Base-by-base conservation (phyloP, 306 rosid genomes). In the Herpetospermum pedunculosum region DNA sequence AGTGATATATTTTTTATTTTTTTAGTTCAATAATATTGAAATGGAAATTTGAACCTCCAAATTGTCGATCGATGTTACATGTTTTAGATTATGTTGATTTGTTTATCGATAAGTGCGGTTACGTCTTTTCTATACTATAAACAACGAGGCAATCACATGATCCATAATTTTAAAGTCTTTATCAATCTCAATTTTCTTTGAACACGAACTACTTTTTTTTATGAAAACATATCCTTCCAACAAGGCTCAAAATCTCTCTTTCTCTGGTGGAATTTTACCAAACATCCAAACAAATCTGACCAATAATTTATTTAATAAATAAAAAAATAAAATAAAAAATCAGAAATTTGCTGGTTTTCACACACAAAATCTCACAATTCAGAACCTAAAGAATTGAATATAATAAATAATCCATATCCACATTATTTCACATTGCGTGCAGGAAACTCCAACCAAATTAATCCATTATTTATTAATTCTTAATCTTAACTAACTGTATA, bases 361-460 rank as follows among this genome's bases (percentile, higher is more conserved):
- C 12, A 63, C 70, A 8, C 28, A n/a, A 58, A 13, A 2, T 28
- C 29, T 26, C 6, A 1, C 37, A 59, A 59, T 1, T 59, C 38
- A 32, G 2, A 7, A 59, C 7, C 8, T 1, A 35, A 35, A n/a
- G 15, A 34, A n/a, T 5, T n/a, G n/a, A n/a, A n/a, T n/a, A n/a
- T n/a, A n/a, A 2, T 16, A 47, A 32, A 16, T 4, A 4, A 34
- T 35, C 47, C 8, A n/a, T 9, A 8, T 59, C 21, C 44, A 62
- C 41, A n/a, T 62, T 35, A n/a, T 62, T 35, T 8, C 47, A n/a
- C 3, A 18, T 62, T 3, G 14, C 70, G 70, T 63, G 70, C 53
- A 52, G 78, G 85, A 79, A 81, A 81, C 85, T 83, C 84, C 85
- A 80, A 75, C 79, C 46, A 15, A 58, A 46, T 43, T 58, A 26